Percentiles rank a stretch among this genome's conserved stretches.
These are phyloP conservation scores for Penicillium subrubescens DNA, from an alignment of 495 filamentous ascomycete genomes.

Conservation along the genomic window DNA sequence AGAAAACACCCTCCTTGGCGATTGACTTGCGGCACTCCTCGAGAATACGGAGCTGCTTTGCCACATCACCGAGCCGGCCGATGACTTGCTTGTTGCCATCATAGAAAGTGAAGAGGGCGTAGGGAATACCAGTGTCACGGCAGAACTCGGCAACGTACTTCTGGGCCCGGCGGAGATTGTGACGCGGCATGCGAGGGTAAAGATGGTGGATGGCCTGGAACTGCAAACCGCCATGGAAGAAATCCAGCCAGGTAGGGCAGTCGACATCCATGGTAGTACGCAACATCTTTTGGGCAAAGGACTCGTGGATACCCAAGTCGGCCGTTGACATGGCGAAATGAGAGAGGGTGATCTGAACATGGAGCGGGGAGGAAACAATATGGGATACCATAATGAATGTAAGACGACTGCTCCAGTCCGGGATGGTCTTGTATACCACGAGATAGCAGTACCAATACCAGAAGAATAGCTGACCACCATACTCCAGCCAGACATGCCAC, in stretches of 20 bases:
- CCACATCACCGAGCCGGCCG: conserved; percentile 79
- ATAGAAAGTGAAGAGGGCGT: conserved; percentile 91
- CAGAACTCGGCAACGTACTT: conserved; percentile 87
- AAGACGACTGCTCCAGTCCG: conserved; percentile 68
- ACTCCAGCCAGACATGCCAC: conserved; percentile 88
- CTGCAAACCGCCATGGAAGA: conserved; percentile 93
- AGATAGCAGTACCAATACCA: conserved; percentile 94
- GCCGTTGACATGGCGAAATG: conserved; percentile 98
- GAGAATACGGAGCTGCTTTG: conserved; percentile 82
- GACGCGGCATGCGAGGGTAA: conserved; percentile 90
- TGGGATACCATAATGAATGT: conserved; percentile 85
- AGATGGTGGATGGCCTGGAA: conserved; percentile 97
- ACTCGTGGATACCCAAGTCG: conserved; percentile 83
- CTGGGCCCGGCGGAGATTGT: conserved; percentile 86
- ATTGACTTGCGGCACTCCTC: conserved; percentile 78
- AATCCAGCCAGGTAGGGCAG: conserved; percentile 93
- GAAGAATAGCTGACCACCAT: conserved; percentile 81
- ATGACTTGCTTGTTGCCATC: conserved; percentile 91
- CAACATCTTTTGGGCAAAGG: conserved; percentile 95
- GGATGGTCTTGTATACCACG: conserved; percentile 75
- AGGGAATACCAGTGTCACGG: conserved; percentile 86
- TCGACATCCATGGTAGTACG: conserved; percentile 98
- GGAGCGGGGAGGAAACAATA: conserved; percentile 80
- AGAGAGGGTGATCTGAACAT: conserved; percentile 93
- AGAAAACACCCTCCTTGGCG: conserved; percentile 43